These are phyloP conservation scores for Carnegiea gigantea DNA, from an alignment of 179 eudicot genomes.

Conservation along the genomic window DNA sequence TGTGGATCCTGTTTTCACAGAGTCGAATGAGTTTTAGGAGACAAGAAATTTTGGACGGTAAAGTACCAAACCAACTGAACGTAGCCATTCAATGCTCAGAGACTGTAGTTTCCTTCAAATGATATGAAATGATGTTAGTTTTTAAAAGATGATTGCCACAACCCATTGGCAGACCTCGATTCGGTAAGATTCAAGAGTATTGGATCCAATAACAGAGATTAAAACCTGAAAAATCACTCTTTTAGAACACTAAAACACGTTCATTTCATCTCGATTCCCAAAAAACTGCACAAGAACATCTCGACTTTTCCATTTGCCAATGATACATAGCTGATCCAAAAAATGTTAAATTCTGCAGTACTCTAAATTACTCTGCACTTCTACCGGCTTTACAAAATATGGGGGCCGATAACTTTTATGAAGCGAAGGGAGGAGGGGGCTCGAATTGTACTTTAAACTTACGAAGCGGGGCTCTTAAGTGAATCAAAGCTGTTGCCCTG, in stretches of 20 bases:
- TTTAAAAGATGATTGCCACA: too few species aligned
- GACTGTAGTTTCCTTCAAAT: too few species aligned
- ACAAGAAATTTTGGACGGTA: too few species aligned
- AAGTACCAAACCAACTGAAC: too few species aligned
- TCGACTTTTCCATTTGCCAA: background rate
- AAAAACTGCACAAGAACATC: background rate
- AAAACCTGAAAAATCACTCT: background rate
- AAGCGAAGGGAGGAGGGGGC: background rate
- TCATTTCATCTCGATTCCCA: background rate
- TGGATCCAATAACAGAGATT: background rate
- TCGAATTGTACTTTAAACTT: background rate
- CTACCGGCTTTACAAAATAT: slow-evolving; percentile 6
- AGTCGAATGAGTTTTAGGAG: too few species aligned
- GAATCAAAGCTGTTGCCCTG: background rate
- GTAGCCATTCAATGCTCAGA: too few species aligned
- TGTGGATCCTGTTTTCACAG: too few species aligned
- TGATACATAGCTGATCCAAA: slow-evolving; percentile 3
- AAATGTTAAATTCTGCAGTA: slow-evolving; percentile 13
- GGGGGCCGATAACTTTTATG: slow-evolving; percentile 10
- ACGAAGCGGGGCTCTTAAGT: background rate
- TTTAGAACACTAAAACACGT: background rate
- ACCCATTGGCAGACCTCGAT: too few species aligned
- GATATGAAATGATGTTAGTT: too few species aligned
- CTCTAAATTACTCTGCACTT: slow-evolving; percentile 7
- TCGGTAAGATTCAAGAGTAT: too few species aligned